Evolutionary conservation across 331 rosid species (phyloP).

Genomic region (Stylosanthes scabra): DNA sequence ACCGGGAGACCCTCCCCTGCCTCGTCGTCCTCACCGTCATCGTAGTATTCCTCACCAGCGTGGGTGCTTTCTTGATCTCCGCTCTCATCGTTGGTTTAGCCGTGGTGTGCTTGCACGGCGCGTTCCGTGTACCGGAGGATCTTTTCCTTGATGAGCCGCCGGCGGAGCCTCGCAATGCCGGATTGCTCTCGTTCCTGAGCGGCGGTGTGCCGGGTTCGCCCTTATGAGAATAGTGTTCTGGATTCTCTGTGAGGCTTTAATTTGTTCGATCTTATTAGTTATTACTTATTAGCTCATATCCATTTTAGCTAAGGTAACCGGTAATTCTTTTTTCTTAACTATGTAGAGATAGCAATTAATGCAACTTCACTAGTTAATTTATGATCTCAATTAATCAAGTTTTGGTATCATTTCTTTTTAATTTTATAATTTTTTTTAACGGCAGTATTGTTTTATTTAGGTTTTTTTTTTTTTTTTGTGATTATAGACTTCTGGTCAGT

Average conservation of each 20-base stretch:
- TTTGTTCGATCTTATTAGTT: no score
- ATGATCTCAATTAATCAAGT: not conserved
- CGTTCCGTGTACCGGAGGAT: conserved; percentile 35
- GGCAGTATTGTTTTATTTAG: no score
- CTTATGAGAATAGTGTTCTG: conserved; percentile 6
- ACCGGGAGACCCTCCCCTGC: conserved; percentile 24
- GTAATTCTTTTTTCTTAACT: not conserved
- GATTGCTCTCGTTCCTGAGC: conserved; percentile 33
- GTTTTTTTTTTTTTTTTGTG: no score
- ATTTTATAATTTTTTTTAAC: no score
- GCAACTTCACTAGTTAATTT: not conserved
- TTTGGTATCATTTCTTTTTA: not conserved
- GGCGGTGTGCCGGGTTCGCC: conserved; percentile 30
- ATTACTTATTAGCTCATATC: not conserved
- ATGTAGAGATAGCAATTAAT: not conserved
- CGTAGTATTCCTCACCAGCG: conserved; percentile 34
- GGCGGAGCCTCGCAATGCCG: conserved; percentile 18
- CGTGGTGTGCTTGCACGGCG: conserved; percentile 37
- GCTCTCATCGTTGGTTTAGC: conserved; percentile 39
- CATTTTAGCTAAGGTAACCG: not conserved
- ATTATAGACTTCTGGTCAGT: no score
- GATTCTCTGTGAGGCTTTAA: not conserved
- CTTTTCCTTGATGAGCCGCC: conserved; percentile 37
- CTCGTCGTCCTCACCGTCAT: conserved; percentile 28
- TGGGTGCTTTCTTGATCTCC: conserved; percentile 38